Percentiles rank a stretch among this genome's conserved stretches.
Evolutionary conservation across 495 filamentous ascomycete species (phyloP).

Genomic region (Xylaria bambusicola): DNA sequence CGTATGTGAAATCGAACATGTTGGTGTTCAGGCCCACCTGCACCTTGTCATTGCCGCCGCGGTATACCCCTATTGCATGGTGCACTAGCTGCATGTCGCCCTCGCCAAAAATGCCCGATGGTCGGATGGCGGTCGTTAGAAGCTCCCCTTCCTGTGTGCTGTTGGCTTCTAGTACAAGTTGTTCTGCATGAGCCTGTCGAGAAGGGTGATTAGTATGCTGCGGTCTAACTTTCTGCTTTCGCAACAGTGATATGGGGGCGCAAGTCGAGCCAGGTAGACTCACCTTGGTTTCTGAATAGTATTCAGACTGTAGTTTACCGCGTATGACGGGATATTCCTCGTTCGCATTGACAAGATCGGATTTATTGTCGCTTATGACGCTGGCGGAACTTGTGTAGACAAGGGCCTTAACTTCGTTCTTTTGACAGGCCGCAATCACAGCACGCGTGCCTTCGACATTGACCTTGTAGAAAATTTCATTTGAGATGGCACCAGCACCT

Average conservation of each 20-base stretch:
- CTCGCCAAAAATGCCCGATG: constrained; percentile 89
- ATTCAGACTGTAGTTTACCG: constrained; percentile 72
- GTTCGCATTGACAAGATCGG: constrained; percentile 84
- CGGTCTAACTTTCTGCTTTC: neutral
- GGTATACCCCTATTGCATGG: constrained; percentile 65
- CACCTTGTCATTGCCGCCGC: constrained; percentile 67
- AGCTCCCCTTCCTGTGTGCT: constrained; percentile 63
- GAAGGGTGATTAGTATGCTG: neutral
- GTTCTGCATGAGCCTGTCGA: constrained; percentile 80
- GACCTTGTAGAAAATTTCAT: constrained; percentile 75
- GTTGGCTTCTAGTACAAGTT: constrained; percentile 82
- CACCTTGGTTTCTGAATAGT: constrained; percentile 90
- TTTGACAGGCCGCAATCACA: constrained; percentile 72
- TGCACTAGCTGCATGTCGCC: constrained; percentile 71
- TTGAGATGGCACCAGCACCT: constrained; percentile 43
- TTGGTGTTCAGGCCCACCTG: constrained; percentile 91
- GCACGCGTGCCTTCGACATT: constrained; percentile 88
- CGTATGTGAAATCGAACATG: constrained; percentile 83
- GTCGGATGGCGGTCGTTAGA: constrained; percentile 78
- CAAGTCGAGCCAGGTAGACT: constrained; percentile 16
- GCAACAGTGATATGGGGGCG: neutral
- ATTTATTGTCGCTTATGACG: constrained; percentile 78
- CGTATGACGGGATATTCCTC: constrained; percentile 82
- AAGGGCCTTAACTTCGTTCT: constrained; percentile 81
- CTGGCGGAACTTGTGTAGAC: constrained; percentile 94